A percentile compares a stretch with the other conserved stretches of the same genome.
These are phyloP conservation scores for Cicer bijugum DNA, from an alignment of 306 rosid species.

Conservation along the genomic window DNA sequence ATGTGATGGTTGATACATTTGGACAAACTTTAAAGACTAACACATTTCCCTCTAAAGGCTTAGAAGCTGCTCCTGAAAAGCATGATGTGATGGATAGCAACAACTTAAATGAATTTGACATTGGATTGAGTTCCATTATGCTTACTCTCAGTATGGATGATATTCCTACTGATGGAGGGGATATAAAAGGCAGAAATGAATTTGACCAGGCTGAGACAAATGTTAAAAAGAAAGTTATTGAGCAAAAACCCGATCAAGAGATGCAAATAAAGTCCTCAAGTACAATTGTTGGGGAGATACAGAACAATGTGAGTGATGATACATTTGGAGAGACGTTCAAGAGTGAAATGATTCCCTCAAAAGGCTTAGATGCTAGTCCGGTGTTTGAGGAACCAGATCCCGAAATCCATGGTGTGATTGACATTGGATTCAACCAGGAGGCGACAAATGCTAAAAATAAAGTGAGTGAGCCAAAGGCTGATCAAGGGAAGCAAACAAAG, in stretches of 20 bases:
- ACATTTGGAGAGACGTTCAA: neutral
- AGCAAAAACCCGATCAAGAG: conserved; percentile 39
- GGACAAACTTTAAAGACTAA: conserved; percentile 6
- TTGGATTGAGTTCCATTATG: conserved; percentile 16
- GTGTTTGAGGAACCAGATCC: too few species aligned
- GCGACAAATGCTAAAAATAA: conserved; percentile 13
- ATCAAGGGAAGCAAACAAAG: conserved; percentile 25
- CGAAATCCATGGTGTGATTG: too few species aligned
- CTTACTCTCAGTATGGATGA: neutral
- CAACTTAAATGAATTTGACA: conserved; percentile 24
- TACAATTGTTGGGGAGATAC: too few species aligned
- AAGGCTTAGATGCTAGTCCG: conserved; percentile 31
- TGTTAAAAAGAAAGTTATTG: neutral
- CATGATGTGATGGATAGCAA: conserved; percentile 20
- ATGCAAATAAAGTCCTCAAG: conserved; percentile 26
- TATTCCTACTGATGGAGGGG: conserved; percentile 33
- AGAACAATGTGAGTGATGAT: too few species aligned
- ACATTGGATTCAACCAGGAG: neutral
- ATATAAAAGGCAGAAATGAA: neutral
- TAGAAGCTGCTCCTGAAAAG: conserved; percentile 27
- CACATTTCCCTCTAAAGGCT: conserved; percentile 6
- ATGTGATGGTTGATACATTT: conserved; percentile 13
- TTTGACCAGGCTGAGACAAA: conserved; percentile 34
- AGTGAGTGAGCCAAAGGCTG: conserved; percentile 37
- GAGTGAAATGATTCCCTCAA: neutral